Evolutionary conservation across 1,284 basidiomycete genomes (phyloP).

Genomic region (Leucoagaricus sp.): DNA sequence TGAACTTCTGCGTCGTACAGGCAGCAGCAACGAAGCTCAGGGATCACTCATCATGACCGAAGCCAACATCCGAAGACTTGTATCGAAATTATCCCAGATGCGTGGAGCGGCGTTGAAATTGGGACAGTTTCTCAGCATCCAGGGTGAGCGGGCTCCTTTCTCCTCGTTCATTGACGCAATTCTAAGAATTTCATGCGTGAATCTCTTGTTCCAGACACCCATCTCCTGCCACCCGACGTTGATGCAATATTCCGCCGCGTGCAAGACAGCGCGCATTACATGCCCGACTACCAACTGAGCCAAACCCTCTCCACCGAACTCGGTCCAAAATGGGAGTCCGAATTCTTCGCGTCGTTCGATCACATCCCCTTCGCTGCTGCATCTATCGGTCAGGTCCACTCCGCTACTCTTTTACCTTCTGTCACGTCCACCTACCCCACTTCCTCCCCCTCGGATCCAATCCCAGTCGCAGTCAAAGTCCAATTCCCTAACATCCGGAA

Average conservation of each 20-base stretch:
- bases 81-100: constrained; percentile 93
- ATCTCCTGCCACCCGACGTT: constrained; percentile 86
- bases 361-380: constrained; percentile 93
- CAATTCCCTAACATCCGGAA: constrained; percentile 93
- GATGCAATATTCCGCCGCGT: constrained; percentile 90
- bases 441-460: background rate
- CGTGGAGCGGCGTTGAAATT: constrained; percentile 95
- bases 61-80: constrained; percentile 87
- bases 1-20: constrained; percentile 52
- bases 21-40: constrained; percentile 26
- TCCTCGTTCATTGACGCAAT: background rate
- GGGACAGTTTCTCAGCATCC: constrained; percentile 97
- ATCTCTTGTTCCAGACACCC: constrained; percentile 66
- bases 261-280: constrained; percentile 96
- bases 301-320: constrained; percentile 77
- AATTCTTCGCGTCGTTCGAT: constrained; percentile 77
- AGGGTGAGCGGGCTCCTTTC: constrained; percentile 66
- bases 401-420: constrained; percentile 57
- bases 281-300: constrained; percentile 83
- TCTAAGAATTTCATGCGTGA: background rate
- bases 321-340: constrained; percentile 70
- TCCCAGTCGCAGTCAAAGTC: constrained; percentile 85
- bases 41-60: constrained; percentile 82
- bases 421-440: constrained; percentile 41
- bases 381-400: constrained; percentile 96